Base-by-base conservation (phyloP, 1,284 basidiomycete species). In the Leccinum colubrinum region DNA sequence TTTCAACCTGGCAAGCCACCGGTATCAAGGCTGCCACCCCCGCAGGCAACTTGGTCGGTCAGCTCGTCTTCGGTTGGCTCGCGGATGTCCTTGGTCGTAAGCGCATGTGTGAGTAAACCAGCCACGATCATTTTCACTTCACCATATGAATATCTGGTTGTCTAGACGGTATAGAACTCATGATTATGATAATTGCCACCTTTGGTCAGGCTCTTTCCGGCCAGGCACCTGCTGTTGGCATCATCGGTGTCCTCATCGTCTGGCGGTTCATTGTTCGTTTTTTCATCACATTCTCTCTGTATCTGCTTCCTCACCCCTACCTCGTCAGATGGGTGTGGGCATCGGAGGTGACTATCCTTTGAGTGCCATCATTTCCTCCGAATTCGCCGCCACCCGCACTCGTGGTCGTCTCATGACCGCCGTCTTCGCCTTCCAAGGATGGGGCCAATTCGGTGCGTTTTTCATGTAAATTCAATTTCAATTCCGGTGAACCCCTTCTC, bases 1-100 rank as follows among this genome's bases (percentile, higher is more conserved):
- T 90, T 61, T 82, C 79, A 52, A 63, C 78, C 41, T 83, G 86
- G 68, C 87, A 93, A 71, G 83, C 88, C 66, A 83, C 92, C 30
- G 89, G 90, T 60, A 75, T 94, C 75, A 94, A 94, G 74, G 87
- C 89, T n/a, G 87, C 91, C 1, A 87, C 83, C 0, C 86, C 85
- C 25, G 77, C 86, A 48, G 86, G 86, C 15, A 88, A 83, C 22
- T 70, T 90, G 56, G 69, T 86, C 50, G 88, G 88, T 35, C 84
- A 86, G 66, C 62, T 86, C 50, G 55, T 83, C 43, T 86, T 86
- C 66, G 86, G 82, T 27, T 82, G 80, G 78, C 75, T 86, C 27
- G 85, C 82, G 0, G 85, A 87, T 70, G 56, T 78, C 25, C 65
- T 83, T 39, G 85, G 85, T 57, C 79, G 86, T 51, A 86, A 86